phyloP scores from a whole-genome alignment of 164 flowering plant genomes.

The Macadamia integrifolia region DNA sequence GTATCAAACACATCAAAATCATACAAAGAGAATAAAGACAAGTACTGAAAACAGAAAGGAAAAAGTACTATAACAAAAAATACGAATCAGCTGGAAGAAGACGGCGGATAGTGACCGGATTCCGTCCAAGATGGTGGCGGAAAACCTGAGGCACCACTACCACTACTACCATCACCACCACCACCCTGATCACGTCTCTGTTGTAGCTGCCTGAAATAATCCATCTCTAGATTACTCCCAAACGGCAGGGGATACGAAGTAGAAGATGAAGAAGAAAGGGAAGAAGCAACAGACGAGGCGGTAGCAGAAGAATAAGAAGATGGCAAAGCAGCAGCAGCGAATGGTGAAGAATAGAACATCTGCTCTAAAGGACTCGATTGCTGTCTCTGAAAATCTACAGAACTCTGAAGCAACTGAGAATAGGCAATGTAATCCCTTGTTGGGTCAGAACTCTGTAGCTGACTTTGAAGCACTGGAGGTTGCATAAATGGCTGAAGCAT shows the following conservation, averaged over 20 bases:
- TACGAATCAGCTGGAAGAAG: conserved; percentile 18
- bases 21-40: background rate
- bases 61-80: background rate
- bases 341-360: conserved; percentile 20
- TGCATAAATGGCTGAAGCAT: conserved; percentile 6
- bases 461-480: conserved; percentile 2
- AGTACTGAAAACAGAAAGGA: background rate
- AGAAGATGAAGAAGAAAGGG: conserved; percentile 6
- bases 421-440: conserved; percentile 48
- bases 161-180: conserved; percentile 17
- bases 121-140: conserved; percentile 30
- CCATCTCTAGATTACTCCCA: conserved; percentile 16
- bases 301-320: conserved; percentile 1
- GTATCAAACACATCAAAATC: background rate
- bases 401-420: conserved; percentile 46
- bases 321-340: conserved; percentile 13
- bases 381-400: conserved; percentile 26
- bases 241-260: conserved; percentile 25
- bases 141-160: conserved; percentile 17
- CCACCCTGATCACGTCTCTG: too few species aligned
- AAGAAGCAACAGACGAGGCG: background rate
- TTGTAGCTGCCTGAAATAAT: conserved; percentile 19
- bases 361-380: conserved; percentile 29
- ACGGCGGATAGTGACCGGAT: conserved; percentile 27
- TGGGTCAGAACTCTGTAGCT: conserved; percentile 14